Base-by-base conservation (phyloP, 441 rosid species). In the Pelargonium cotyledonis region DNA sequence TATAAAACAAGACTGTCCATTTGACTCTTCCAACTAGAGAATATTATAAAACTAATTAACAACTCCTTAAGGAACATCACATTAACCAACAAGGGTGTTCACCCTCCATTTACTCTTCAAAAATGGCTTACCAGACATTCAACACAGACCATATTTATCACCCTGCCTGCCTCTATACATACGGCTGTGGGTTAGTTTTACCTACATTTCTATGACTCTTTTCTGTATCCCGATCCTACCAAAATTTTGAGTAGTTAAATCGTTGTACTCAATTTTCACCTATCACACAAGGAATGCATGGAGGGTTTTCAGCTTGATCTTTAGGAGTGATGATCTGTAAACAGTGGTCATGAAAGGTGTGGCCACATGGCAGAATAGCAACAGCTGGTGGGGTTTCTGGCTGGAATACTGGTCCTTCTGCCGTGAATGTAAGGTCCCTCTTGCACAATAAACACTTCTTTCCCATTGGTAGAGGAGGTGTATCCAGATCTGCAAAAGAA, bases 311-410 rank as follows among this genome's bases (percentile, higher is more conserved):
- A 58, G 63, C 63, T 58, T 58, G 14, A 58, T 21, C 31, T 3
- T 58, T 21, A 58, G 63, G 63, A 58, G 63, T 58, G 63, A 58
- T 58, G 63, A 9, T 10, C 63, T 58, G 35, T 19, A 58, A 58
- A 31, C 63, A 58, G 6, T 58, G 63, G 35, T 58, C 63, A 10
- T 58, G 63, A 19, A 58, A 58, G 63, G 63, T 21, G 63, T 58
- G 63, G 14, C 63, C 63, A 9, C 63, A 21, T 2, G 63, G 6
- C 14, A 58, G 63, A 58, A 58, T 35, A 21, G 63, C 63, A 9
- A 19, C 63, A 10, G 5, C 31, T 8, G 63, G 63, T 10, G 63
- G 35, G 12, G 31, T 19, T 10, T 58, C 12, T 8, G 35, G 63
- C 6, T 58, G 63, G 35, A 58, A 19, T 31, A 58, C 63, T 12